Conservation (phyloP, 768 basidiomycete species). For the Harrya chromipes region DNA sequence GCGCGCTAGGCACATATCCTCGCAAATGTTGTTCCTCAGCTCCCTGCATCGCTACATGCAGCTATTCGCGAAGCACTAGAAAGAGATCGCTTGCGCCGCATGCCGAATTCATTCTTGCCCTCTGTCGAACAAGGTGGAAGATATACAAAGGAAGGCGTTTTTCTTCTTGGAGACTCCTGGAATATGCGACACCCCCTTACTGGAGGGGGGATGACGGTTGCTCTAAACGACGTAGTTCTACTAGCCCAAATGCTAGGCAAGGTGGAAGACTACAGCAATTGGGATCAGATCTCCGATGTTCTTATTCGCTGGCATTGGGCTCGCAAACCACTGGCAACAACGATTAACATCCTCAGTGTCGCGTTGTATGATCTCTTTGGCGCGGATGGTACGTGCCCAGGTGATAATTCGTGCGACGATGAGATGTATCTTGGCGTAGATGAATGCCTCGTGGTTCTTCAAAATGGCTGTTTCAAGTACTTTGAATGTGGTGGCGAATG, state of each 20-base stretch:
- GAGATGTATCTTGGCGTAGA: slow-evolving; percentile 39
- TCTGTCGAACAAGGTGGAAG: slow-evolving; percentile 59
- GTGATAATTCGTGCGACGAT: not conserved
- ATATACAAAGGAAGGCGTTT: slow-evolving; percentile 57
- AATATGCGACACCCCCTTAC: slow-evolving; percentile 99
- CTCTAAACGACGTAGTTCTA: slow-evolving; percentile 79
- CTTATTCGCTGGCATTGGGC: slow-evolving; percentile 82
- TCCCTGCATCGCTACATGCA: slow-evolving; percentile 68
- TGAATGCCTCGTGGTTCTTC: slow-evolving; percentile 57
- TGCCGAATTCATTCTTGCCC: slow-evolving; percentile 96
- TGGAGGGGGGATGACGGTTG: slow-evolving; percentile 98
- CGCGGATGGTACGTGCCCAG: slow-evolving; percentile 70
- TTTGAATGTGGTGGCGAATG: slow-evolving; percentile 93
- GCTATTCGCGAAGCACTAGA: slow-evolving; percentile 68
- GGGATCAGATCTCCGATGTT: slow-evolving; percentile 46
- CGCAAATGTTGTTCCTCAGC: slow-evolving; percentile 69
- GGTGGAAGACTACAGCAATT: slow-evolving; percentile 43
- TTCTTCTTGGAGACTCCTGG: slow-evolving; percentile 94
- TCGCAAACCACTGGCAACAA: slow-evolving; percentile 78
- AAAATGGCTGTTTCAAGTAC: slow-evolving; percentile 94
- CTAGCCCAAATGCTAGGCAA: slow-evolving; percentile 59
- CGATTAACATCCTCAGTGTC: slow-evolving; percentile 89
- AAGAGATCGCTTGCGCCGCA: slow-evolving; percentile 77
- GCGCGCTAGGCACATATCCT: slow-evolving; percentile 60
- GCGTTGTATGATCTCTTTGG: slow-evolving; percentile 94